Conservation (phyloP, 2,329 filamentous ascomycete genomes). For the Cercospora sojina region DNA sequence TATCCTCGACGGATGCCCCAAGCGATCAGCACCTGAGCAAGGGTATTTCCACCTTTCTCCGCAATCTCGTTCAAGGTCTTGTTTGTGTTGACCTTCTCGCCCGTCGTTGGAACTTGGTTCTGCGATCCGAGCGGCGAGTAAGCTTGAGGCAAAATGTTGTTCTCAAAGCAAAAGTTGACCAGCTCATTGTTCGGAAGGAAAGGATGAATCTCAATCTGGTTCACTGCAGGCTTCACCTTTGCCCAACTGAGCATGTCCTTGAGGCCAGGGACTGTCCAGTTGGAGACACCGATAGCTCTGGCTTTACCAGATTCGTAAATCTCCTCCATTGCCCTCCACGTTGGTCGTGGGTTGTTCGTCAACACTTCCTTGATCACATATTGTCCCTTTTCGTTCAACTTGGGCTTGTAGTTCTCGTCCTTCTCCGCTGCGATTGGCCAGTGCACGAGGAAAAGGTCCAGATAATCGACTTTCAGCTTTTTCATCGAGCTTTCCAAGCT, state of each 20-base stretch:
- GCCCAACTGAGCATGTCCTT: constrained; percentile 46
- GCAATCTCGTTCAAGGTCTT: constrained; percentile 59
- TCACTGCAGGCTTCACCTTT: constrained; percentile 45
- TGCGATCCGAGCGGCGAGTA: constrained; percentile 64
- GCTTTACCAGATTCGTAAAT: constrained; percentile 56
- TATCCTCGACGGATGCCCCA: constrained; percentile 68
- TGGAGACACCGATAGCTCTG: constrained; percentile 54
- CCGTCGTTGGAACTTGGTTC: constrained; percentile 66
- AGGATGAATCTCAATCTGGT: constrained; percentile 54
- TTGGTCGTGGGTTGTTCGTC: constrained; percentile 65
- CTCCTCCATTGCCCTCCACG: constrained; percentile 62
- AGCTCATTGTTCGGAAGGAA: constrained; percentile 63
- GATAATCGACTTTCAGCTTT: constrained; percentile 38
- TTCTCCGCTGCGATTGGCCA: constrained; percentile 55
- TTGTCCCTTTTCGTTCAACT: constrained; percentile 54
- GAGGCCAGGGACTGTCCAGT: constrained; percentile 49
- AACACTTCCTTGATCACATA: constrained; percentile 64
- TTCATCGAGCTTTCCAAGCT: constrained; percentile 38
- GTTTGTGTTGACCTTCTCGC: constrained; percentile 64
- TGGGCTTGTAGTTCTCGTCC: constrained; percentile 48
- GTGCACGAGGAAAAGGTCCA: constrained; percentile 41
- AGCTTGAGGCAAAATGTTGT: constrained; percentile 57
- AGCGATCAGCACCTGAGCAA: constrained; percentile 62
- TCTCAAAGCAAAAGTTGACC: constrained; percentile 56
- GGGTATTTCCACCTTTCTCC: constrained; percentile 56